A percentile compares a stretch with the other conserved stretches of the same genome.
phyloP scores from a whole-genome alignment of 495 filamentous ascomycete species.

The Xylaria flabelliformis region DNA sequence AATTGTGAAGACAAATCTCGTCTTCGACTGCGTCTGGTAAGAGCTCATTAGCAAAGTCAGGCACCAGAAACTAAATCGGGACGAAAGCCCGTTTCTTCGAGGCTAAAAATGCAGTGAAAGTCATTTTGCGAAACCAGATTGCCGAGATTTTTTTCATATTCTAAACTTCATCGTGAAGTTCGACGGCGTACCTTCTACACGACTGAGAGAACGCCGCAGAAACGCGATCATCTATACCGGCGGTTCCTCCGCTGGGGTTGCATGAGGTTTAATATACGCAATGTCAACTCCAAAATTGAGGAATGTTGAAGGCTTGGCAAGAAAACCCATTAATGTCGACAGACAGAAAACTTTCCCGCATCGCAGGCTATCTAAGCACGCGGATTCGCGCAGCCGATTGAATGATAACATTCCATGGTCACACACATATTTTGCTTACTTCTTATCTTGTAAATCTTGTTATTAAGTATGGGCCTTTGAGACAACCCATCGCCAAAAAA shows the following conservation, averaged over 20 bases:
- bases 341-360: neutral
- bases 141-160: too few relatives aligned
- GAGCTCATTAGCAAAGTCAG: too few relatives aligned
- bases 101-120: slow-evolving; percentile 4
- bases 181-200: neutral
- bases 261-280: neutral
- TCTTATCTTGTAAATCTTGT: neutral
- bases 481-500: neutral
- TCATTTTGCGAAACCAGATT: too few relatives aligned
- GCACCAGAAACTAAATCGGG: neutral
- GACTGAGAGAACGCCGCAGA: neutral
- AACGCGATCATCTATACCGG: neutral
- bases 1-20: neutral
- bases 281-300: neutral
- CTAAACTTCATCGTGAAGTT: neutral
- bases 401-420: neutral
- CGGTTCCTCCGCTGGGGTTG: neutral
- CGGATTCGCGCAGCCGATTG: neutral
- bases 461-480: neutral
- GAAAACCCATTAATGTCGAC: neutral
- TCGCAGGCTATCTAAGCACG: neutral
- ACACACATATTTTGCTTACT: neutral
- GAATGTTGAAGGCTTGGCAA: neutral
- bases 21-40: neutral
- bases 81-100: neutral